phyloP scores from a whole-genome alignment of 768 basidiomycete genomes.

The Sporobolomyces pararoseus region DNA sequence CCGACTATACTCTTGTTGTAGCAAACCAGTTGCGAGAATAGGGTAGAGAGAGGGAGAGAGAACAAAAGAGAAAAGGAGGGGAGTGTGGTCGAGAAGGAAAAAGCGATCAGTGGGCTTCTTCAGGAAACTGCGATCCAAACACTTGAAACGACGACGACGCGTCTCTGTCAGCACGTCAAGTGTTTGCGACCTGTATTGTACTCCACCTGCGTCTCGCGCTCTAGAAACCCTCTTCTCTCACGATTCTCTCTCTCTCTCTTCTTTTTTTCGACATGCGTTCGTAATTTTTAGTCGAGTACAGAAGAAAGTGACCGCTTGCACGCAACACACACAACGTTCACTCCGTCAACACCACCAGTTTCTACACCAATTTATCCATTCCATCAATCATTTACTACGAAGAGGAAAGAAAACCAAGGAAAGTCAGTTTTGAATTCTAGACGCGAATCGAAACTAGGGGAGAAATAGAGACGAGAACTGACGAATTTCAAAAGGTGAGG shows the following conservation, averaged over 20 bases:
- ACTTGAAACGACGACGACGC: too few relatives aligned
- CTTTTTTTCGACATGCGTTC: background rate
- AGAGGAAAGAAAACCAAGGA: too few relatives aligned
- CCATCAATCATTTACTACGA: slow-evolving; percentile 6
- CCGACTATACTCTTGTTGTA: too few relatives aligned
- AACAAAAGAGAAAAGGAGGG: too few relatives aligned
- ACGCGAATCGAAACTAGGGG: too few relatives aligned
- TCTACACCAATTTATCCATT: slow-evolving; percentile 9
- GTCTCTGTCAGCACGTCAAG: too few relatives aligned
- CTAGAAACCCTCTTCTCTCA: too few relatives aligned
- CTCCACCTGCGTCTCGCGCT: too few relatives aligned
- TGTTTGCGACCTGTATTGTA: too few relatives aligned
- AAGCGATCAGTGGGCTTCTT: background rate
- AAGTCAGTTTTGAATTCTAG: background rate
- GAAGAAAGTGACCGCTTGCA: slow-evolving; percentile 3
- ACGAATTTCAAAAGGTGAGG: slow-evolving; percentile 91
- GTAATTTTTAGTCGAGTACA: background rate
- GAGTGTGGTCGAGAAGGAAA: background rate
- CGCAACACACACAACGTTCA: background rate
- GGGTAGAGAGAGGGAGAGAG: too few relatives aligned
- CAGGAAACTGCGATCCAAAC: background rate
- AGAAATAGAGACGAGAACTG: slow-evolving; percentile 32
- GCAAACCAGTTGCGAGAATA: too few relatives aligned
- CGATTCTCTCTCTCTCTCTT: background rate
- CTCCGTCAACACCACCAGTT: too few relatives aligned